Base-by-base conservation (phyloP, 1,139 yeast genomes). In the Schwanniomyces etchellsii region DNA sequence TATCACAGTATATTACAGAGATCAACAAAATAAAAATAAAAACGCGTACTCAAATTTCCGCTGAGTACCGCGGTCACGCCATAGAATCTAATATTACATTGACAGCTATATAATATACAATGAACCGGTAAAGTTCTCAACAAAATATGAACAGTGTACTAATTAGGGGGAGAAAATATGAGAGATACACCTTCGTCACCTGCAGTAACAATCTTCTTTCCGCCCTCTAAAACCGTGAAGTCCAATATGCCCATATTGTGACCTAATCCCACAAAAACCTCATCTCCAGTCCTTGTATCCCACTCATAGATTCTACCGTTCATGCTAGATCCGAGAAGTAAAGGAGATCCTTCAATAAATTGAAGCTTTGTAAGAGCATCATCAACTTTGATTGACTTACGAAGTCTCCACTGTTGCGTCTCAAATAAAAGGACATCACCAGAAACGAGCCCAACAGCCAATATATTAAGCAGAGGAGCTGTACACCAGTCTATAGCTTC, bases 111-210 rank as follows among this genome's bases (percentile, higher is more conserved):
- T n/a, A n/a, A n/a, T n/a, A n/a, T n/a, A n/a, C n/a, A n/a, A n/a
- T n/a, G n/a, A n/a, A n/a, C n/a, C n/a, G n/a, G n/a, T n/a, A n/a
- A n/a, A n/a, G n/a, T n/a, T n/a, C n/a, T n/a, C n/a, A n/a, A n/a
- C n/a, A n/a, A n/a, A n/a, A n/a, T n/a, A n/a, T n/a, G n/a, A n/a
- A n/a, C n/a, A n/a, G n/a, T n/a, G n/a, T n/a, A n/a, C n/a, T n/a
- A n/a, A 7, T 26, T 14, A 11, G 26, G 24, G 21, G 14, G 25
- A 10, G 12, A 10, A 20, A 79, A 89, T 5, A 91, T 74, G 43
- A 91, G 65, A 5, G 95, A 77, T 21, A 91, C 96, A 42, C 95
- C 96, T 55, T 91, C 98, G 54, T 91, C 98, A 39, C 97, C 97
- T n/a, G 96, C 98, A 16, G 96, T 85, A 25, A 88, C 72, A 30